A percentile compares a stretch with the other conserved stretches of the same genome.
These are phyloP conservation scores for Candolleomyces aberdarensis DNA, from an alignment of 768 basidiomycete species.

Conservation along the genomic window DNA sequence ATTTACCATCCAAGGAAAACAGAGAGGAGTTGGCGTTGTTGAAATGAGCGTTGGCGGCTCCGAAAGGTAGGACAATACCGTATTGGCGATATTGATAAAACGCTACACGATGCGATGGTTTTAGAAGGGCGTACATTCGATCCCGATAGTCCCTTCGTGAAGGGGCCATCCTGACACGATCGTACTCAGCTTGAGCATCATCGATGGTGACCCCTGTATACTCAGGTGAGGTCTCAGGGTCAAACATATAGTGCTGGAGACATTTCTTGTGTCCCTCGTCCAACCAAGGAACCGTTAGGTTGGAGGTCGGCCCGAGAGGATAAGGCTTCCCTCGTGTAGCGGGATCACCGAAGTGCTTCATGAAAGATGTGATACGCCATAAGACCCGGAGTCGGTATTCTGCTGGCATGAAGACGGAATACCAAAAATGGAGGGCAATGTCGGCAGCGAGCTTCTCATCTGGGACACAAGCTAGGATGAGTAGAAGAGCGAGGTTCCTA, in stretches of 20 bases:
- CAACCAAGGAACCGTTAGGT: conserved; percentile 4
- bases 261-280: background rate
- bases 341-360: conserved; percentile 1
- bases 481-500: conserved; percentile 41
- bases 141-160: conserved; percentile 37
- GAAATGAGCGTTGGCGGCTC: conserved; percentile 37
- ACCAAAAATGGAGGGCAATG: conserved; percentile 46
- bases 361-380: conserved; percentile 16
- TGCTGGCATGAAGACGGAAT: conserved; percentile 39
- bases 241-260: background rate
- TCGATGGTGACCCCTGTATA: background rate
- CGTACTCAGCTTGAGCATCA: conserved; percentile 29
- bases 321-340: background rate
- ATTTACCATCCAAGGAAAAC: conserved; percentile 32
- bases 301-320: background rate
- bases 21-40: conserved; percentile 38
- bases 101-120: conserved; percentile 44
- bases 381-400: conserved; percentile 20
- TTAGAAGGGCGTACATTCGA: conserved; percentile 31
- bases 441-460: conserved; percentile 36
- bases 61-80: conserved; percentile 49
- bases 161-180: conserved; percentile 30
- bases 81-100: conserved; percentile 34
- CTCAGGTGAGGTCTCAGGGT: background rate
- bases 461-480: conserved; percentile 33